Evolutionary conservation across 2,329 filamentous ascomycete genomes (phyloP), one percentile per base, ranked within the genome.

Genomic region (Tolypocladium paradoxum): DNA sequence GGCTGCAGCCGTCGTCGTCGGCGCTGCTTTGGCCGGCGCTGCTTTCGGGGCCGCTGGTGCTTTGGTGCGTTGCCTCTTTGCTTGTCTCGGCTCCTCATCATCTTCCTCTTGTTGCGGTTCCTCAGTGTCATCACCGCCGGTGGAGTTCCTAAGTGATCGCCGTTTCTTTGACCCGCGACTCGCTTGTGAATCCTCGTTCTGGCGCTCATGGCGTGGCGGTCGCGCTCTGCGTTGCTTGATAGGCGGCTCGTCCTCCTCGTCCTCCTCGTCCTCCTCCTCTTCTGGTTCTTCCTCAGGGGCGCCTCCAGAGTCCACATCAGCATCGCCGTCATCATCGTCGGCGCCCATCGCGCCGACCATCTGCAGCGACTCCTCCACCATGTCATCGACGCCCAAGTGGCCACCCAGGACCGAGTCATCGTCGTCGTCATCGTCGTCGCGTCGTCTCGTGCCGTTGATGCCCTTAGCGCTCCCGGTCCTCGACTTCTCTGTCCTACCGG

Each of bases 361-460:
- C 43, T 68, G 64, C 60, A 76, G 64, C 3, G 74, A 75, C 37
- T 74, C 68, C 14, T 77, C 72, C 18, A 70, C 62, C 22, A 67
- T 58, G 29, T 64, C 61, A 40, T 62, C 61, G 27, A 57, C 61
- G 20, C 60, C 58, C n/a, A 61, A 58, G n/a, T 66, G 62, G 7
- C 69, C 62, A 1, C 61, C 54, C 11, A 50, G 31, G 18, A 52
- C 35, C n/a, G 60, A 55, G 37, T 59, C 67, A 5, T 55, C 33
- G n/a, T 54, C 55, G 34, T 54, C 63, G 18, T 66, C 65, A 36
- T 68, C 66, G 9, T 58, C 57, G n/a, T 61, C 59, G 12, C 65
- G 58, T 7, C 57, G 58, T 6, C 49, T 49, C 18, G 54, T 48
- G 48, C 71, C 58, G 60, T 68, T 64, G 12, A 62, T 49, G 2